Evolutionary conservation across 2,329 filamentous ascomycete species (phyloP).

Genomic region (Metarhizium humberi): DNA sequence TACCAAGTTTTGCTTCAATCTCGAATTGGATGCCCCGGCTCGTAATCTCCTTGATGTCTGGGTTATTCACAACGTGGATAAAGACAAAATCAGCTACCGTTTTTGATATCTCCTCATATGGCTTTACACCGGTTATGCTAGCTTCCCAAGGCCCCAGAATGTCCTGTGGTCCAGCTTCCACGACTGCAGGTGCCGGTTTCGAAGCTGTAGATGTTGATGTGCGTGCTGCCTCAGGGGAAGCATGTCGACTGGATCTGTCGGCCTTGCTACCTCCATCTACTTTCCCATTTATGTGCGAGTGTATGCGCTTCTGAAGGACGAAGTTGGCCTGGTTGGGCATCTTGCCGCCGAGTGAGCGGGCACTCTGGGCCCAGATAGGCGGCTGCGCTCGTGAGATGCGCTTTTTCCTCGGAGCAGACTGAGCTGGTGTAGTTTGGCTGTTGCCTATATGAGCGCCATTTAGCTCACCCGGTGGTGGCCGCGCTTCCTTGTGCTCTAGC

Average conservation of each 20-base stretch:
- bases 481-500: slow-evolving; percentile 37
- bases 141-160: slow-evolving; percentile 52
- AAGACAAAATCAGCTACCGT: slow-evolving; percentile 76
- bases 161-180: slow-evolving; percentile 21
- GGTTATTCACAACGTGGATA: slow-evolving; percentile 55
- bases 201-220: slow-evolving; percentile 13
- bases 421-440: slow-evolving; percentile 20
- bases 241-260: slow-evolving; percentile 31
- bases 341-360: slow-evolving; percentile 23
- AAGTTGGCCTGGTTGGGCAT: slow-evolving; percentile 34
- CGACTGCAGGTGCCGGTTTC: slow-evolving; percentile 15
- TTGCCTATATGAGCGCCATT: slow-evolving; percentile 28
- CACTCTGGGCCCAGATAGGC: slow-evolving; percentile 41
- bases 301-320: slow-evolving; percentile 30
- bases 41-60: slow-evolving; percentile 54
- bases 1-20: slow-evolving; percentile 89
- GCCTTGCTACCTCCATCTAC: slow-evolving; percentile 17
- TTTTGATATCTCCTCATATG: slow-evolving; percentile 66
- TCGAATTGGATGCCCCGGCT: slow-evolving; percentile 68
- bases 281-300: slow-evolving; percentile 30
- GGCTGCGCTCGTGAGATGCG: slow-evolving; percentile 25
- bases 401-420: slow-evolving; percentile 28
- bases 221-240: slow-evolving; percentile 37
- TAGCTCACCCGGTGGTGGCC: slow-evolving; percentile 39
- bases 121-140: slow-evolving; percentile 60